A percentile compares a stretch with the other conserved stretches of the same genome.
Conservation (phyloP, 192 early-diverging fungal species). For the Spinellus fusiger region DNA sequence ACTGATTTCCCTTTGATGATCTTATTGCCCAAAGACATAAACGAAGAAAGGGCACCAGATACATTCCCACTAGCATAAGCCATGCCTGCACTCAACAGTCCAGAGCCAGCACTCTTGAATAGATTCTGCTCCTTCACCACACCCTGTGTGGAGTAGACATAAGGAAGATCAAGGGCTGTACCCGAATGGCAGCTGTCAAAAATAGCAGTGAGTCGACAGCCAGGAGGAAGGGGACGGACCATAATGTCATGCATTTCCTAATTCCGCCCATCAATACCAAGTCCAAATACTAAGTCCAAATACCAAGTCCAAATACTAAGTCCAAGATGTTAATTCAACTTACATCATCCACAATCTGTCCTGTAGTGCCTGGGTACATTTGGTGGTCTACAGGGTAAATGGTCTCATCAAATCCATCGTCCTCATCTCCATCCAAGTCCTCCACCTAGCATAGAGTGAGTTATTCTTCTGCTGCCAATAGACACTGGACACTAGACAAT, state of each 20-base stretch:
- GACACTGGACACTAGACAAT: neutral
- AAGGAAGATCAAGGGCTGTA: conserved; percentile 76
- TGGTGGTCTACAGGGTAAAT: conserved; percentile 63
- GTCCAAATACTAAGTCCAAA: neutral
- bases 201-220: conserved; percentile 72
- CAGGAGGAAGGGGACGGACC: conserved; percentile 57
- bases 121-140: conserved; percentile 43
- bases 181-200: conserved; percentile 87
- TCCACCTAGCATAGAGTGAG: neutral
- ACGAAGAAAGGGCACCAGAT: conserved; percentile 29
- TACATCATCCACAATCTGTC: conserved; percentile 67
- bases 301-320: neutral
- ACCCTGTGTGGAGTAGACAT: conserved; percentile 67
- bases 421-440: conserved; percentile 61
- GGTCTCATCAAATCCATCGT: conserved; percentile 74
- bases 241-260: conserved; percentile 60
- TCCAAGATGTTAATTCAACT: neutral
- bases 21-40: conserved; percentile 43
- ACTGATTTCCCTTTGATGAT: conserved; percentile 29
- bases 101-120: conserved; percentile 38
- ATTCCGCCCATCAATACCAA: neutral
- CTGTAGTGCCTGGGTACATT: conserved; percentile 45
- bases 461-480: neutral
- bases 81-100: conserved; percentile 38
- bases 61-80: conserved; percentile 44